Conservation (phyloP, 2,329 filamentous ascomycete genomes). For the Xylaria multiplex region DNA sequence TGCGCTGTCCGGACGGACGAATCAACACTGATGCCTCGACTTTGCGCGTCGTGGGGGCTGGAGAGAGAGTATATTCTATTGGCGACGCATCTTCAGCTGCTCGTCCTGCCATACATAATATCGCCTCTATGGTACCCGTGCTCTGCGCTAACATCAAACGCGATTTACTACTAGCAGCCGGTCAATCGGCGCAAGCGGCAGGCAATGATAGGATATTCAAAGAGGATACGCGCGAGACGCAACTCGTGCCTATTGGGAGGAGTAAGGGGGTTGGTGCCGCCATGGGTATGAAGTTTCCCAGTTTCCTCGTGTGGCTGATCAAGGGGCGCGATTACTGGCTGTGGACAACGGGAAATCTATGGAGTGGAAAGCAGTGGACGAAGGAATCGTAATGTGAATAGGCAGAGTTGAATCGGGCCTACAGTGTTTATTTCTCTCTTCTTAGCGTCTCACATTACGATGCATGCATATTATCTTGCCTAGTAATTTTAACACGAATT, state of each 20-base stretch:
- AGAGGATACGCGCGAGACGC: slow-evolving; percentile 57
- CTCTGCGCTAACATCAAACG: slow-evolving; percentile 60
- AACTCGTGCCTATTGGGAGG: slow-evolving; percentile 59
- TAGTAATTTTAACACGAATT: slow-evolving; percentile 16
- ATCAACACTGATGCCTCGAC: slow-evolving; percentile 52
- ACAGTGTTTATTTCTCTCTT: background rate
- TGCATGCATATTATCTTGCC: background rate
- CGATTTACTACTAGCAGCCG: slow-evolving; percentile 55
- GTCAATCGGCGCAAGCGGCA: slow-evolving; percentile 36
- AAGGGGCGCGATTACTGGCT: slow-evolving; percentile 64
- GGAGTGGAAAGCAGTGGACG: slow-evolving; percentile 62
- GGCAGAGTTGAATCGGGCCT: background rate
- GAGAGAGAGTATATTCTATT: slow-evolving; percentile 56
- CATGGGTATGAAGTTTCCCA: slow-evolving; percentile 56
- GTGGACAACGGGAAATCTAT: slow-evolving; percentile 58
- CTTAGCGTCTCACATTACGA: background rate
- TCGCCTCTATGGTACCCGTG: slow-evolving; percentile 54
- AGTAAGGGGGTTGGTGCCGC: slow-evolving; percentile 57
- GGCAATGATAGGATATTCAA: slow-evolving; percentile 51
- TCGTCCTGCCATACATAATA: slow-evolving; percentile 55
- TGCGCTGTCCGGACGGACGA: slow-evolving; percentile 51
- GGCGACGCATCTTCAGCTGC: slow-evolving; percentile 57
- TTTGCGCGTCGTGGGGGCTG: slow-evolving; percentile 49
- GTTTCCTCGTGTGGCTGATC: slow-evolving; percentile 59
- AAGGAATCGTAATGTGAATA: slow-evolving; percentile 50